Conservation (phyloP, 1,139 yeast species). For the Magnusiomyces suaveolens region DNA sequence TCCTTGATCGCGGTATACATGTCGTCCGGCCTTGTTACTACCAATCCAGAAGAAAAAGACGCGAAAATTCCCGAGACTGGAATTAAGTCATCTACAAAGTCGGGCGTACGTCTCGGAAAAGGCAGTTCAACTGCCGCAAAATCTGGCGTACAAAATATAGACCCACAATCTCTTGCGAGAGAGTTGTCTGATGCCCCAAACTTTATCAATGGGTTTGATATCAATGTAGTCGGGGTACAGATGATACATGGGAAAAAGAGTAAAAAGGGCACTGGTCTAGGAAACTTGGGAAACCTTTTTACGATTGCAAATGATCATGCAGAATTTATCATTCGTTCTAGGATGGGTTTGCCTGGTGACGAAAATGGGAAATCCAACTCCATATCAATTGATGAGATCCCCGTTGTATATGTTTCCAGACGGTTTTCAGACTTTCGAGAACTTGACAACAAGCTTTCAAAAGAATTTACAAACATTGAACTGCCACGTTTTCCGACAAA, state of each 20-base stretch:
- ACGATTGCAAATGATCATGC: conserved; percentile 28
- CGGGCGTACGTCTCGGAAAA: conserved; percentile 22
- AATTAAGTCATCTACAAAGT: conserved; percentile 6
- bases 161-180: conserved; percentile 27
- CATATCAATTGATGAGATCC: conserved; percentile 24
- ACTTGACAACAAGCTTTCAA: conserved; percentile 45
- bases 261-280: neutral
- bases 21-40: conserved; percentile 67
- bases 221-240: conserved; percentile 59
- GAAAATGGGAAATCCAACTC: conserved; percentile 15
- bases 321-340: conserved; percentile 28
- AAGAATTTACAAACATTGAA: conserved; percentile 59
- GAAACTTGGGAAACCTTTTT: conserved; percentile 17
- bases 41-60: conserved; percentile 46
- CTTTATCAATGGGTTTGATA: conserved; percentile 48
- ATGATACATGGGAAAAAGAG: conserved; percentile 14
- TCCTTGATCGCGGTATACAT: conserved; percentile 56
- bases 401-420: conserved; percentile 45
- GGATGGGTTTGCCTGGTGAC: conserved; percentile 21
- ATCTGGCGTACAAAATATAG: conserved; percentile 45
- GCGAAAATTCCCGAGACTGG: conserved; percentile 28
- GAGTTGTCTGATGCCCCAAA: conserved; percentile 37
- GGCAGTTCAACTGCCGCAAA: conserved; percentile 38
- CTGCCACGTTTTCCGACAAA: conserved; percentile 56
- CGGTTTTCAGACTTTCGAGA: conserved; percentile 57